phyloP scores from a whole-genome alignment of 371 early-diverging fungal species.

The Syncephalis plumigaleata region DNA sequence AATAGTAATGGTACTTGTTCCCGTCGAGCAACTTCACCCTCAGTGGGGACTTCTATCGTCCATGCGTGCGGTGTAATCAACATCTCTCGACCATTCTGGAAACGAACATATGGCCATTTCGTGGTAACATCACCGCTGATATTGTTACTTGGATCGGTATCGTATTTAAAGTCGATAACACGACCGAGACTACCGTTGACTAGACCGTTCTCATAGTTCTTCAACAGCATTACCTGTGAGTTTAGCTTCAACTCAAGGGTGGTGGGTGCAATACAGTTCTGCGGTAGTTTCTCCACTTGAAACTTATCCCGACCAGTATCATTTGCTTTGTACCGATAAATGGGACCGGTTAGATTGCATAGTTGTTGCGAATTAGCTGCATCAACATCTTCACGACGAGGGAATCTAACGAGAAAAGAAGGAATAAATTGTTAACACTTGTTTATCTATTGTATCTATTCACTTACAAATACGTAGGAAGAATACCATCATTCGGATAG shows the following conservation, averaged over 20 bases:
- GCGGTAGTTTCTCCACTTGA: conserved; percentile 15
- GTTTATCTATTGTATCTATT: neutral
- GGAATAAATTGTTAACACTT: neutral
- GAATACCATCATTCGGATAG: conserved; percentile 31
- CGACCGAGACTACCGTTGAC: conserved; percentile 80
- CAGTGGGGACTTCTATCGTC: conserved; percentile 34
- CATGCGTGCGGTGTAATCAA: conserved; percentile 33
- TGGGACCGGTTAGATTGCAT: conserved; percentile 20
- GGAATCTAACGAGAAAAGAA: conserved; percentile 16
- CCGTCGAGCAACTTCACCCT: conserved; percentile 10
- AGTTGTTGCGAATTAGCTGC: conserved; percentile 38
- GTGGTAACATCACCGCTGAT: neutral
- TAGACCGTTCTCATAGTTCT: conserved; percentile 44
- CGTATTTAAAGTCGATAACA: conserved; percentile 29
- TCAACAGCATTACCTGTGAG: conserved; percentile 80
- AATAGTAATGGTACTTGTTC: conserved; percentile 35
- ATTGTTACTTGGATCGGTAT: neutral
- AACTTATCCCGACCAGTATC: conserved; percentile 14
- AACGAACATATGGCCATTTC: conserved; percentile 35
- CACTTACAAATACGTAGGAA: conserved; percentile 64
- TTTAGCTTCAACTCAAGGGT: conserved; percentile 43
- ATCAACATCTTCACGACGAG: conserved; percentile 54
- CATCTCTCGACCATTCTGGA: conserved; percentile 23
- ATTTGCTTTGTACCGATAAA: conserved; percentile 13
- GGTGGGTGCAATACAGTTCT: conserved; percentile 25